Evolutionary conservation across 805 yeast genomes (phyloP).

Genomic region (Zygosaccharomyces gambellarensis): DNA sequence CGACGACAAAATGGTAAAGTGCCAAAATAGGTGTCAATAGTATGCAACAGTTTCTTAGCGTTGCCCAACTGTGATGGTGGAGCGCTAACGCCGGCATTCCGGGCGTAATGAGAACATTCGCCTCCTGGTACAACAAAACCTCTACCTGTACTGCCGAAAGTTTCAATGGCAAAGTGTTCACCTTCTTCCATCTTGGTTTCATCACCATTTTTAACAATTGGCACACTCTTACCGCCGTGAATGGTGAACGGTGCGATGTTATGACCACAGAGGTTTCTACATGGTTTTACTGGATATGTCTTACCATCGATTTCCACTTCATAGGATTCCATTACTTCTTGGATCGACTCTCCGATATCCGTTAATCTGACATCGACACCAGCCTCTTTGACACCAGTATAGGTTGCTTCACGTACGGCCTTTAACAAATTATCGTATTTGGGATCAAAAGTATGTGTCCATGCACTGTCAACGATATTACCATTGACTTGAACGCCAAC

Average conservation of each 20-base stretch:
- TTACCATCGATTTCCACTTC: conserved; percentile 90
- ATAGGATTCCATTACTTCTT: conserved; percentile 95
- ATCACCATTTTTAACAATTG: conserved; percentile 91
- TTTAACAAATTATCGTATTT: conserved; percentile 72
- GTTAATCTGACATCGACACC: conserved; percentile 94
- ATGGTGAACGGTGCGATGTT: conserved; percentile 77
- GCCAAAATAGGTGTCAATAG: conserved; percentile 80
- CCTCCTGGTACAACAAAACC: conserved; percentile 86
- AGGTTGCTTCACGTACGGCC: conserved; percentile 90
- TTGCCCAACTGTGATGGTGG: conserved; percentile 45
- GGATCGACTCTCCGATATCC: conserved; percentile 93
- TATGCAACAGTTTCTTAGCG: conserved; percentile 62
- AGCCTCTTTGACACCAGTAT: conserved; percentile 86
- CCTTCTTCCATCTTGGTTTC: conserved; percentile 98
- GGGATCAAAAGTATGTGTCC: conserved; percentile 82
- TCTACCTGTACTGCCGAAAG: conserved; percentile 94
- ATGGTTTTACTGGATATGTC: conserved; percentile 77
- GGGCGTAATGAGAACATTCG: conserved; percentile 91
- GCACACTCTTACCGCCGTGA: conserved; percentile 95
- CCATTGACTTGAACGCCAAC: conserved; percentile 97
- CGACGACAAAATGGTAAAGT: conserved; percentile 96
- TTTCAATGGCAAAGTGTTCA: conserved; percentile 95
- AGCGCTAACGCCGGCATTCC: conserved; percentile 40
- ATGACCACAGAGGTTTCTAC: conserved; percentile 92
- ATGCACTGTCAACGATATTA: conserved; percentile 89